Conservation (phyloP, 768 basidiomycete genomes). For the Coprinellus aureogranulatus region DNA sequence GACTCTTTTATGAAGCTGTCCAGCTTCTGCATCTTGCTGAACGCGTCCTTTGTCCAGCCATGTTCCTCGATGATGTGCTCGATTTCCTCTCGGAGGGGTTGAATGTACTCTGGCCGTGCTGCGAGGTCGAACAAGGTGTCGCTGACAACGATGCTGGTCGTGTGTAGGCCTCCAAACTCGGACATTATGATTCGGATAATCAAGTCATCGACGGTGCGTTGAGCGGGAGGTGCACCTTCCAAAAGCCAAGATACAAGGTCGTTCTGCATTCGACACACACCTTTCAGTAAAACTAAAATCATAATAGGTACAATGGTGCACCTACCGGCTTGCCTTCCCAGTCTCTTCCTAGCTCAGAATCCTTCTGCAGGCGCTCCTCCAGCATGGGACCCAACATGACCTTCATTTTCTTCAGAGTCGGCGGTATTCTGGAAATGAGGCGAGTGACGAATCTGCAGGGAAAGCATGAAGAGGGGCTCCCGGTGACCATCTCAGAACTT, state of each 20-base stretch:
- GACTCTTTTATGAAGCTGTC: conserved; percentile 56
- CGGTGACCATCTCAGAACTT: not conserved
- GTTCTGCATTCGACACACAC: conserved; percentile 34
- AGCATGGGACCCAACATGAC: conserved; percentile 11
- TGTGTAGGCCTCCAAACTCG: conserved; percentile 42
- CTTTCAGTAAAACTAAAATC: not conserved
- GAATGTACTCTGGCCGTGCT: conserved; percentile 27
- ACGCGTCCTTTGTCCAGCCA: conserved; percentile 33
- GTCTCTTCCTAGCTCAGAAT: conserved; percentile 9
- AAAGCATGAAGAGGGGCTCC: not conserved
- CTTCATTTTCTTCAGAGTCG: conserved; percentile 1
- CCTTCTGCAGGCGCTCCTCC: conserved; percentile 10
- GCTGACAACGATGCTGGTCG: conserved; percentile 35
- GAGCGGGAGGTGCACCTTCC: conserved; percentile 30
- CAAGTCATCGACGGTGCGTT: conserved; percentile 21
- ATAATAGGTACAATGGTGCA: not conserved
- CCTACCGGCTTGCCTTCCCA: conserved; percentile 33
- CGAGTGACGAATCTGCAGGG: conserved; percentile 9
- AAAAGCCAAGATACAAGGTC: conserved; percentile 49
- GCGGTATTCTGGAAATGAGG: conserved; percentile 9
- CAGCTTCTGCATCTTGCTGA: conserved; percentile 39
- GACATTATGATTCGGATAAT: conserved; percentile 28
- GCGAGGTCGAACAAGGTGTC: conserved; percentile 39
- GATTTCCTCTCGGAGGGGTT: conserved; percentile 41
- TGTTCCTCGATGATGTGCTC: conserved; percentile 23